Percentiles rank a stretch among this genome's conserved stretches.
phyloP scores from a whole-genome alignment of 257 asterid species.

The Rhazya stricta region DNA sequence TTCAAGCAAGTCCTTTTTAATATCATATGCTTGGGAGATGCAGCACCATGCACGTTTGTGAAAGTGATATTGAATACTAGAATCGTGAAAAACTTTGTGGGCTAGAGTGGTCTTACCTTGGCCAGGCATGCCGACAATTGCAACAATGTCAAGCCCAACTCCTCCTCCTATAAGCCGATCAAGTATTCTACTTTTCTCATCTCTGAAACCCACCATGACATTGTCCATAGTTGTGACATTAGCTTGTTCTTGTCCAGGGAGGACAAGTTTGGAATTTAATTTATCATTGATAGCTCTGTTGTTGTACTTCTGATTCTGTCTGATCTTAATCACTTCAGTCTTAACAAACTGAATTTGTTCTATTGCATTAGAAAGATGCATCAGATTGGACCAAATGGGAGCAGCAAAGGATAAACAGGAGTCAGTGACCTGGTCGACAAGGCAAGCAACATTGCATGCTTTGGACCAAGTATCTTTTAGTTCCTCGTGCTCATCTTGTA shows the following conservation, averaged over 20 bases:
- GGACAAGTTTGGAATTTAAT: background rate
- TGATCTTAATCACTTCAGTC: background rate
- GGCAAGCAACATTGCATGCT: constrained; percentile 7
- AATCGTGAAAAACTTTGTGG: background rate
- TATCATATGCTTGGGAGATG: constrained; percentile 3
- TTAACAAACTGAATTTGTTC: background rate
- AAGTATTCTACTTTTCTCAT: background rate
- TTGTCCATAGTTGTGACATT: background rate
- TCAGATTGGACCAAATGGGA: background rate
- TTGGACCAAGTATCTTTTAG: background rate
- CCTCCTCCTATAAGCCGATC: background rate
- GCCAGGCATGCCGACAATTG: constrained; percentile 19
- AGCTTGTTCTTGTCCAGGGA: background rate
- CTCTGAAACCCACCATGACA: constrained; percentile 11
- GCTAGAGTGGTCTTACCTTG: constrained; percentile 17
- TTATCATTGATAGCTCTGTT: background rate
- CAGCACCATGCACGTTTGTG: constrained; percentile 7
- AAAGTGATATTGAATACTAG: background rate
- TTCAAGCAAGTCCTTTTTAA: constrained; percentile 1
- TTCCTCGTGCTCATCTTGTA: background rate
- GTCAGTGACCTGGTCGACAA: constrained; percentile 5
- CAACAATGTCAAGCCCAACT: background rate
- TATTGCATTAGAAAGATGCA: background rate
- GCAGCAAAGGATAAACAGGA: background rate
- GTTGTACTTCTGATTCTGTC: background rate